Evolutionary conservation across 2,329 filamentous ascomycete genomes (phyloP), one percentile per base, ranked within the genome.

Genomic region (Paecilomyces dactylethromorphus): DNA sequence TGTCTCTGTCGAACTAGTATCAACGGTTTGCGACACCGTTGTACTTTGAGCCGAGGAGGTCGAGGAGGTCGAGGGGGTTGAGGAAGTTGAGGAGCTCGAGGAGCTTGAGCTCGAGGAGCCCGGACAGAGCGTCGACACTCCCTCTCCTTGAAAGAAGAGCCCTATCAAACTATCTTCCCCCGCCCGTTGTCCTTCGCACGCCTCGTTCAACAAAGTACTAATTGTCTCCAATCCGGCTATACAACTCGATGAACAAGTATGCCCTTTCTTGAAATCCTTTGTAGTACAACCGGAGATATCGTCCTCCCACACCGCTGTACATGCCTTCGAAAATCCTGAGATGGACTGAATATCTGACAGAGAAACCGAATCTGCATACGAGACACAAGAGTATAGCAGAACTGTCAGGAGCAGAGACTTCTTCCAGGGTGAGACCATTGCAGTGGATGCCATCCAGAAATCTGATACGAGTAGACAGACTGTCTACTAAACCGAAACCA

Each of bases 51-150:
- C 29, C 11, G 54, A 39, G 10, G 32, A 55, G 24, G 12, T 24
- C 22, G 54, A 55, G 22, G n/a, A n/a, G n/a, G n/a, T n/a, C n/a
- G n/a, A n/a, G n/a, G n/a, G n/a, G n/a, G n/a, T n/a, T n/a, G n/a
- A n/a, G n/a, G n/a, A n/a, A n/a, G n/a, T n/a, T n/a, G n/a, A n/a
- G n/a, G n/a, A n/a, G n/a, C n/a, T 52, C 11, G 54, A 39, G 10
- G 32, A 55, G 24, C 21, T 24, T 35, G 54, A 55, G 22, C 3
- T 33, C n/a, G n/a, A n/a, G 22, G 15, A n/a, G 22, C 49, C 21
- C 18, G 55, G 55, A 49, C 55, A 56, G 8, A 56, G 24, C 12
- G 33, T 56, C n/a, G 55, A 56, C 18, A 56, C 55, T 51, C 55
- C 55, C 13, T 26, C 35, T 29, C 33, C 35, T 35, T 52, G 55